Conservation (phyloP, 495 filamentous ascomycete species). For the Podospora australis region DNA sequence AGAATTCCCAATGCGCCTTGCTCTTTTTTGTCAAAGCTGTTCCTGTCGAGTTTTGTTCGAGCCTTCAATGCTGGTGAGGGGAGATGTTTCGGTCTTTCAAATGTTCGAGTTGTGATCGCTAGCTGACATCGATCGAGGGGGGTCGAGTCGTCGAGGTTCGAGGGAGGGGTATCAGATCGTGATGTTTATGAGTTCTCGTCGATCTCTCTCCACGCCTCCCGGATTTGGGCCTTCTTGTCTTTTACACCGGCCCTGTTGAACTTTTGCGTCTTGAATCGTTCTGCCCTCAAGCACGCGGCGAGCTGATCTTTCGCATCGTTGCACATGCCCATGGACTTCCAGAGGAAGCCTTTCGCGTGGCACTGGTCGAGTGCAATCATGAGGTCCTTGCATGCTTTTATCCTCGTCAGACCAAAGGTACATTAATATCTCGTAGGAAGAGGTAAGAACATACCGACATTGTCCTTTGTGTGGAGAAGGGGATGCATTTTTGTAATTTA, state of each 20-base stretch:
- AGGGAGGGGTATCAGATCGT: not conserved
- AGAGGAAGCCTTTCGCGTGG: conserved; percentile 85
- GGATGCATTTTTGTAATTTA: conserved; percentile 77
- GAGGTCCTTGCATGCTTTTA: conserved; percentile 86
- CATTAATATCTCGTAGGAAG: too few relatives aligned
- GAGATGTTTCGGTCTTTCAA: not conserved
- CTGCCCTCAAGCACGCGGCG: conserved; percentile 71
- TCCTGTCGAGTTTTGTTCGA: conserved; percentile 1
- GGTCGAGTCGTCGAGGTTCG: not conserved
- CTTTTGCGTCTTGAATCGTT: conserved; percentile 68
- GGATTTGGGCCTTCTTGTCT: conserved; percentile 59
- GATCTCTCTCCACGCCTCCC: conserved; percentile 74
- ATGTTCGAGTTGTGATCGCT: not conserved
- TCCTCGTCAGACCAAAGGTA: too few relatives aligned
- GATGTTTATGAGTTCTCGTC: conserved; percentile 58
- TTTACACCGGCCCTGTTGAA: conserved; percentile 68
- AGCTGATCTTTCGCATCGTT: conserved; percentile 76
- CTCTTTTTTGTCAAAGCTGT: not conserved
- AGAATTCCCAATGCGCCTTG: too few relatives aligned
- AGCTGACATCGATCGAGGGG: not conserved
- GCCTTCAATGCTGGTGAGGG: not conserved
- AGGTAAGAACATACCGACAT: conserved; percentile 60
- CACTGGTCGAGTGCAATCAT: conserved; percentile 93
- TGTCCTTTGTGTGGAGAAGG: conserved; percentile 86
- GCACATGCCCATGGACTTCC: conserved; percentile 84